Evolutionary conservation across 164 flowering plant genomes (phyloP), one percentile per base, ranked within the genome.

Genomic region (Stephania yunnanensis): DNA sequence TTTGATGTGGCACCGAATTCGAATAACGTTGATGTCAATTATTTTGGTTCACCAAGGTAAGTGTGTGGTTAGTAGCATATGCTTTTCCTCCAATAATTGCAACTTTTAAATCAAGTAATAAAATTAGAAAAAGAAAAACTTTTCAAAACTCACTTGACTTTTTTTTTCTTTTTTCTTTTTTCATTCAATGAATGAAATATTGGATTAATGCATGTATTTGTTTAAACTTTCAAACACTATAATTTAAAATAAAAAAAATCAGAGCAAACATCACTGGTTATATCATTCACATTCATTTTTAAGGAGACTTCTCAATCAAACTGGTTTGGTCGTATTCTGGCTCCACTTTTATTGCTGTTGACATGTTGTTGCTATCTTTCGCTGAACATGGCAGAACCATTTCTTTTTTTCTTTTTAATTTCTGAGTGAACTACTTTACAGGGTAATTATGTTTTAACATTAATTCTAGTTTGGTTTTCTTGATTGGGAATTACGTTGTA

Each of bases 1-100:
- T 89, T 92, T 85, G 91, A 89, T 73, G 72, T 85, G 75, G 79
- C 85, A 67, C 71, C 80, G 48, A 80, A 69, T 68, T 75, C 81
- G 9, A 83, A 86, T 75, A 77, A 81, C 66, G 80, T 85, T 71
- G 83, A 81, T 75, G 68, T 68, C 70, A 84, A 80, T 58, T 74
- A 6, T 58, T 58, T 58, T 58, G 22, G 65, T 7, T 58, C 22
- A 17, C n/a, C 22, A 71, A 89, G 97, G 99, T 95, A 68, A 79
- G 29, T 76, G 11, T 75, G 15, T 73, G 15, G 50, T 75, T 52
- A 42, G 25, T 58, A 75, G 50, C 13, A 44, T 29, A 42, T 66
- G 13, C 46, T 20, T 71, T 22, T 46, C 6, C 42, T 36, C 42
- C 42, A 29, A 58, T 42, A 4, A 19, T 48, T 50, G 31, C 11